Conservation (phyloP, 352 stramenopile species). For the Phytophthora rubi region DNA sequence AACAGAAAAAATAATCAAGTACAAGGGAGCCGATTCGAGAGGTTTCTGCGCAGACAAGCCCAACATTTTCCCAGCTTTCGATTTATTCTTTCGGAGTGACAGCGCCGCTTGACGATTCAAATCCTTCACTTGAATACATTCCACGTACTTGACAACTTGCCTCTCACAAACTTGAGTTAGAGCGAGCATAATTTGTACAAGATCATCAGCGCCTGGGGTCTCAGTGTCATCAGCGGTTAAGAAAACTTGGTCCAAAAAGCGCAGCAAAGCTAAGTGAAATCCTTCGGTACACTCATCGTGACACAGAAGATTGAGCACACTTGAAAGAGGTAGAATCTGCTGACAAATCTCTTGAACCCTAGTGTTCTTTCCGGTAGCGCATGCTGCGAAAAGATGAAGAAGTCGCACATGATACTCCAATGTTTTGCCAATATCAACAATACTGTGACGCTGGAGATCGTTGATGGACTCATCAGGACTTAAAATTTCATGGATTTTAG, state of each 20-base stretch:
- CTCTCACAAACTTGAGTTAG: conserved; percentile 43
- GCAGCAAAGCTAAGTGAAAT: conserved; percentile 54
- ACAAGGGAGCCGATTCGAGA: conserved; percentile 44
- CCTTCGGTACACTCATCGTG: conserved; percentile 55
- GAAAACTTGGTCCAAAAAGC: conserved; percentile 67
- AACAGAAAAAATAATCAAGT: conserved; percentile 48
- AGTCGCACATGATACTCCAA: conserved; percentile 67
- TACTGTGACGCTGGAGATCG: not conserved
- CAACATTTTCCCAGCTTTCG: conserved; percentile 33
- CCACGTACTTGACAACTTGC: conserved; percentile 43
- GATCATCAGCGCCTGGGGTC: conserved; percentile 45
- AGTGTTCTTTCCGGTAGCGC: conserved; percentile 65
- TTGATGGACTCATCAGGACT: not conserved
- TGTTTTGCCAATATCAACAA: conserved; percentile 32
- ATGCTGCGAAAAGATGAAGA: conserved; percentile 67
- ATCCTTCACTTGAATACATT: conserved; percentile 52
- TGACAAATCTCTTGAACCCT: conserved; percentile 73
- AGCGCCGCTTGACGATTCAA: conserved; percentile 48
- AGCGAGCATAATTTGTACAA: conserved; percentile 42
- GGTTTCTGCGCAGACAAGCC: conserved; percentile 37
- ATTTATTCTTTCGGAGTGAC: conserved; percentile 59
- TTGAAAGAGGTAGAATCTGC: conserved; percentile 59
- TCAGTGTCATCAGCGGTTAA: conserved; percentile 66
- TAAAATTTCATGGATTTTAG: not conserved
- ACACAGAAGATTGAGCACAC: conserved; percentile 47